phyloP scores from a whole-genome alignment of 257 asterid genomes.

The Scutellaria baicalensis region DNA sequence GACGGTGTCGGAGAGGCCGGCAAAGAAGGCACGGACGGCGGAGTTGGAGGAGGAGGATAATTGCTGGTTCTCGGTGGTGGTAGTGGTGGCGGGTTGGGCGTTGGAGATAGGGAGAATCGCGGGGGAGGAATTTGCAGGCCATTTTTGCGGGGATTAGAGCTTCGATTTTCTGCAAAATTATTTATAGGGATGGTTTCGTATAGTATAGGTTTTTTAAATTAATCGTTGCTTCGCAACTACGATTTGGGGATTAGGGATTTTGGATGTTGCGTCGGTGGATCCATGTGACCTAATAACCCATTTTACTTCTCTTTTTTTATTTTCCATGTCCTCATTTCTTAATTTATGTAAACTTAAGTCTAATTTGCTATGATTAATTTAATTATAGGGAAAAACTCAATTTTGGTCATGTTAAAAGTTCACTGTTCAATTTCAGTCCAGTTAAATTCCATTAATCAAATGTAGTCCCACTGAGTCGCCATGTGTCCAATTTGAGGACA shows the following conservation, averaged over 20 bases:
- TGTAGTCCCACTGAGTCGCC: too few species aligned
- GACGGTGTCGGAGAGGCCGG: conserved; percentile 40
- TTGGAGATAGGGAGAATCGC: conserved; percentile 63
- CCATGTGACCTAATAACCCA: background rate
- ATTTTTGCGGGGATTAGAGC: conserved; percentile 18
- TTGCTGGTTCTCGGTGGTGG: conserved; percentile 28
- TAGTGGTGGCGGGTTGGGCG: conserved; percentile 31
- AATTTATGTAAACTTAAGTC: too few species aligned
- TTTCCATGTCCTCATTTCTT: too few species aligned
- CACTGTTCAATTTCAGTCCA: too few species aligned
- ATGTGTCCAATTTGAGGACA: too few species aligned
- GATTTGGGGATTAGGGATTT: background rate
- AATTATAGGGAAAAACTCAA: too few species aligned
- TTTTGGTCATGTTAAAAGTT: too few species aligned
- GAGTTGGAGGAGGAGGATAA: conserved; percentile 26
- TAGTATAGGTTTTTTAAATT: background rate
- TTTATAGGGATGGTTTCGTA: conserved; percentile 5
- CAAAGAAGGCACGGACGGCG: conserved; percentile 42
- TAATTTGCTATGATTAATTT: too few species aligned
- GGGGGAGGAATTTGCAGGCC: conserved; percentile 57
- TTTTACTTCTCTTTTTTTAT: too few species aligned
- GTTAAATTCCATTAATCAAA: too few species aligned
- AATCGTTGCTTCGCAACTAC: conserved; percentile 13
- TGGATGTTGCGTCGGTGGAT: conserved; percentile 10
- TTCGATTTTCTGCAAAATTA: background rate